Conservation (phyloP, 306 rosid species). For the Fragaria iinumae region DNA sequence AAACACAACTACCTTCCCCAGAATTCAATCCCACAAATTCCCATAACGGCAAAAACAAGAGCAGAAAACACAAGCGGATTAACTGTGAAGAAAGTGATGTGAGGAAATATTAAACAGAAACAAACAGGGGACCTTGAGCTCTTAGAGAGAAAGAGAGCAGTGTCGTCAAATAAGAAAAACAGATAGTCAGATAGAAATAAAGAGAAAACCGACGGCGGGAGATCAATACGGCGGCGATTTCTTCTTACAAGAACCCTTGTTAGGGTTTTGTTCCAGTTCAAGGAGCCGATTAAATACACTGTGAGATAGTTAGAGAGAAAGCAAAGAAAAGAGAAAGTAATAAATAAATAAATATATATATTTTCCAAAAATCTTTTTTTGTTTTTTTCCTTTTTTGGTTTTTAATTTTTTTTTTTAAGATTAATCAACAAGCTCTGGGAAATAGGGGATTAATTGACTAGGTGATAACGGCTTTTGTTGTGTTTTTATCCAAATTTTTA, state of each 20-base stretch:
- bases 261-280: conserved; percentile 74
- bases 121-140: conserved; percentile 16
- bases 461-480: conserved; percentile 45
- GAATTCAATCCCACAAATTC: conserved; percentile 19
- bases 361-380: neutral
- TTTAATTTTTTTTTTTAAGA: neutral
- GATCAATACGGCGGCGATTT: conserved; percentile 79
- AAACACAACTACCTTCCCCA: neutral
- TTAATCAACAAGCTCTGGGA: conserved; percentile 23
- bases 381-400: neutral
- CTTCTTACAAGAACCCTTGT: conserved; percentile 68
- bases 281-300: conserved; percentile 60
- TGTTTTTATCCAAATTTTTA: neutral
- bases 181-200: conserved; percentile 6
- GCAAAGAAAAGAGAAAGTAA: neutral
- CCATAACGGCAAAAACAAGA: conserved; percentile 10
- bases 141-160: neutral
- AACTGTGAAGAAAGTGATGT: neutral
- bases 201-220: conserved; percentile 16
- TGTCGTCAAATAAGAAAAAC: conserved; percentile 19
- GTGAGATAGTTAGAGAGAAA: conserved; percentile 19
- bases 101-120: neutral
- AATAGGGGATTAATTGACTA: conserved; percentile 53
- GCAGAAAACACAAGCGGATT: too few species aligned
- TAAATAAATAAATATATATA: neutral